Evolutionary conservation across 2,329 filamentous ascomycete genomes (phyloP), one percentile per base, ranked within the genome.

Genomic region (Paecilomyces fulvus): DNA sequence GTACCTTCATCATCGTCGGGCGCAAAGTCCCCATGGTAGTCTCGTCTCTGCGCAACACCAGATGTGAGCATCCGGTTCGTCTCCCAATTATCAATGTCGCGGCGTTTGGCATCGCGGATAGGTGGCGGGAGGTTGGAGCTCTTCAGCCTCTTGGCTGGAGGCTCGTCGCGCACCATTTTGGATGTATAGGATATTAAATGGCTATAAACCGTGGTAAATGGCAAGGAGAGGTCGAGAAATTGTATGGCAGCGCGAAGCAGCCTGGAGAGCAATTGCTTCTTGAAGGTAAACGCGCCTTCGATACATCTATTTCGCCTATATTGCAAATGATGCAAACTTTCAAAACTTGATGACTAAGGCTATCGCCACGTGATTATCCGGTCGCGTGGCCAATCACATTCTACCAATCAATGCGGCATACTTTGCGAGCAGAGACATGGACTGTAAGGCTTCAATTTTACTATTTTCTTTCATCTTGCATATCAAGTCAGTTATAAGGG

Each of bases 1-100:
- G 88, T 95, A 23, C 84, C 85, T 68, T 99, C 94, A 52, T 96
- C 88, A 61, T 99, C 94, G 17, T 76, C 73, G 61, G 95, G 87
- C 53, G 87, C 87, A 66, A 96, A 95, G 67, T 94, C 90, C 51
- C 83, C 81, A 23, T 86, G 86, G 69, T 90, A 84, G 65, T 94
- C 89, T 63, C 90, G 80, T 67, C 92, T 80, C 72, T 99, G 95
- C 17, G 94, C 94, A 17, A 99, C 92, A 56, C 92, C 92, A 20
- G 92, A 96, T 1, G 92, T 94, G 59, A 99, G 80, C 94, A 99
- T 97, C 58, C 94, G 89, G 71, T 99, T 99, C 14, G 92, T 94
- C 73, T 99, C 95, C 94, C 94, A 99, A 0, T 92, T 92, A 73
- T 99, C 94, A 49, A 94, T 91, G 68, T 99, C 94, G 69, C 89